Evolutionary conservation across 2,329 filamentous ascomycete genomes (phyloP).

Genomic region (Beauveria rudraprayagi): DNA sequence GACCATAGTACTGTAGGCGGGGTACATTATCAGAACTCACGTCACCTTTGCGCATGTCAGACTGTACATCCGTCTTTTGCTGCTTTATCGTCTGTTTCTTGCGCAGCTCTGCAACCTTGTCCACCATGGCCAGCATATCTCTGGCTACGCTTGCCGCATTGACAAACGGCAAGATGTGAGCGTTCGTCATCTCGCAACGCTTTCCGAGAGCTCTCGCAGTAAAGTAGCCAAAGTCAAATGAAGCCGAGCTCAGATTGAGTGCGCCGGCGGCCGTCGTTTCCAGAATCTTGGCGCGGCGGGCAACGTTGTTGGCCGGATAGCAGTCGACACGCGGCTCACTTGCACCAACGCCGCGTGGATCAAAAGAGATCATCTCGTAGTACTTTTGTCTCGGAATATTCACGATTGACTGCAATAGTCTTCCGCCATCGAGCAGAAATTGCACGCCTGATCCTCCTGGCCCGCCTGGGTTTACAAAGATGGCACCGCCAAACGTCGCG

Average conservation of each 20-base stretch:
- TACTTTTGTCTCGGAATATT: conserved; percentile 23
- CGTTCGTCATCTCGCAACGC: conserved; percentile 21
- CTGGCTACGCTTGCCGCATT: conserved; percentile 31
- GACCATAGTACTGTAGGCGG: conserved; percentile 39
- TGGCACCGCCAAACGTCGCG: conserved; percentile 31
- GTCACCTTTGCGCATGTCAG: background rate
- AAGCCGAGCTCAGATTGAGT: conserved; percentile 13
- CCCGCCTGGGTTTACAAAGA: conserved; percentile 38
- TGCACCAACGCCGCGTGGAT: conserved; percentile 33
- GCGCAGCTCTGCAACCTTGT: conserved; percentile 28
- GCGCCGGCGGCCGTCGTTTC: conserved; percentile 22
- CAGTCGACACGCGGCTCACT: conserved; percentile 32
- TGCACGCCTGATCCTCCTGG: conserved; percentile 33
- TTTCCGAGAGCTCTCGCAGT: conserved; percentile 19
- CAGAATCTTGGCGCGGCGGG: conserved; percentile 23
- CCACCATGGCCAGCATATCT: conserved; percentile 37
- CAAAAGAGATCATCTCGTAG: conserved; percentile 36
- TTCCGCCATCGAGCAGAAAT: conserved; percentile 19
- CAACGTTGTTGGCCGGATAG: conserved; percentile 23
- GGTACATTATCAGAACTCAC: conserved; percentile 9
- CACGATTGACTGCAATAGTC: conserved; percentile 19
- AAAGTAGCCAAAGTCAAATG: conserved; percentile 20
- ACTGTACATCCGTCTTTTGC: background rate
- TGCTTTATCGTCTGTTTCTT: background rate
- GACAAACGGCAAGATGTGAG: conserved; percentile 25